These are phyloP conservation scores for Picea glauca DNA, from an alignment of 75 land plant species.

Conservation along the genomic window DNA sequence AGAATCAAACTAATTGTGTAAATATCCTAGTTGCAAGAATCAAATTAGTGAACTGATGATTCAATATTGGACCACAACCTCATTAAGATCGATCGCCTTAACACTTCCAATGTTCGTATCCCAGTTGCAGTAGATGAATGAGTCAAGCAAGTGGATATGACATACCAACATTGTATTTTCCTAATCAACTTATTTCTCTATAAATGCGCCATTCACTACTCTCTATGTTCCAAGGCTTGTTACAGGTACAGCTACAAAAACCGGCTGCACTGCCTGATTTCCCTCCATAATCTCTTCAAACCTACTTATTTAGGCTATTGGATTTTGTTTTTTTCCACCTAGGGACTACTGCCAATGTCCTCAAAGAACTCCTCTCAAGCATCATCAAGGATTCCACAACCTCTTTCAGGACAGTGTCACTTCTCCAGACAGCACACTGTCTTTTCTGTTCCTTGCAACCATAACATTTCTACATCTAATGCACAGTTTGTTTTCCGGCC, in stretches of 20 bases:
- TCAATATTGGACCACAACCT: too few species aligned
- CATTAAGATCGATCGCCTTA: too few species aligned
- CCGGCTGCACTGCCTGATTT: background rate
- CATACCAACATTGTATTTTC: too few species aligned
- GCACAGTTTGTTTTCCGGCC: background rate
- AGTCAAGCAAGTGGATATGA: too few species aligned
- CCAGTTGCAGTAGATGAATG: too few species aligned
- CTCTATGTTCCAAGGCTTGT: background rate
- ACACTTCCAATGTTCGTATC: too few species aligned
- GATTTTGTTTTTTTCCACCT: too few species aligned
- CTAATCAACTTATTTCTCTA: too few species aligned
- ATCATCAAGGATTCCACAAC: slow-evolving; percentile 2
- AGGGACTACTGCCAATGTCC: background rate
- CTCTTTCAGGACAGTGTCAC: slow-evolving; percentile 9
- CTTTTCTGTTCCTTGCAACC: slow-evolving; percentile 5
- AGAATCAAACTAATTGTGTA: too few species aligned
- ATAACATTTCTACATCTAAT: background rate
- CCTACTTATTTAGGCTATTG: background rate
- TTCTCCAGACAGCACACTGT: background rate
- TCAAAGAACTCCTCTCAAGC: background rate
- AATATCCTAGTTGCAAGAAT: too few species aligned
- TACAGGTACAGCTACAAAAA: background rate
- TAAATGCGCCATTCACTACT: background rate
- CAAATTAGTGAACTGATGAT: too few species aligned
- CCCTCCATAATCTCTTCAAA: background rate